Evolutionary conservation across 257 asterid genomes (phyloP).

Genomic region (Solanum piurae): DNA sequence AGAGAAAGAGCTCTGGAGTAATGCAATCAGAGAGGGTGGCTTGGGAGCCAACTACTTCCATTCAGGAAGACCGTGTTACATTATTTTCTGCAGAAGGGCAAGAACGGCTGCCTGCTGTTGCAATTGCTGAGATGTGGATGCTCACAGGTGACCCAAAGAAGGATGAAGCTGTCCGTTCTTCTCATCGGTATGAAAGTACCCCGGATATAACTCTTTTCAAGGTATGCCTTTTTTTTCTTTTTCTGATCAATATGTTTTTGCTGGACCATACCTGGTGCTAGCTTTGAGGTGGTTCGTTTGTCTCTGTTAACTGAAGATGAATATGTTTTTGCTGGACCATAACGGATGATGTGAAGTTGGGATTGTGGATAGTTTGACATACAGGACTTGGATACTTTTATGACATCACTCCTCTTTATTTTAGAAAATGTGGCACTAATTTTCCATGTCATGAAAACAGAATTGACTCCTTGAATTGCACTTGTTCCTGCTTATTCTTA

Average conservation of each 20-base stretch:
- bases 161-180: constrained; percentile 88
- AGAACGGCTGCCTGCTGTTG: constrained; percentile 80
- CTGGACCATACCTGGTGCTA: not conserved
- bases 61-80: constrained; percentile 81
- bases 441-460: not conserved
- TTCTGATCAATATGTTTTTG: not conserved
- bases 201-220: constrained; percentile 89
- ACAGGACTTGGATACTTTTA: not conserved
- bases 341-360: not conserved
- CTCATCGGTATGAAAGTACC: constrained; percentile 89
- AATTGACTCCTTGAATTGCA: not conserved
- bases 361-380: not conserved
- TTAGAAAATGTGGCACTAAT: not conserved
- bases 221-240: constrained; percentile 41
- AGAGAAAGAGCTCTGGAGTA: constrained; percentile 87
- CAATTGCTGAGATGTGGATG: constrained; percentile 97
- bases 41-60: constrained; percentile 92
- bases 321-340: not conserved
- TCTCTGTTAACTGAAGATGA: not conserved
- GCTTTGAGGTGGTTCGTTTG: not conserved
- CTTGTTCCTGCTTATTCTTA: not conserved
- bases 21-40: constrained; percentile 75
- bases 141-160: constrained; percentile 70
- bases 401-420: not conserved
- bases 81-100: constrained; percentile 74